Evolutionary conservation across 2,329 filamentous ascomycete genomes (phyloP).

Genomic region (Sodiomyces alkalinus): DNA sequence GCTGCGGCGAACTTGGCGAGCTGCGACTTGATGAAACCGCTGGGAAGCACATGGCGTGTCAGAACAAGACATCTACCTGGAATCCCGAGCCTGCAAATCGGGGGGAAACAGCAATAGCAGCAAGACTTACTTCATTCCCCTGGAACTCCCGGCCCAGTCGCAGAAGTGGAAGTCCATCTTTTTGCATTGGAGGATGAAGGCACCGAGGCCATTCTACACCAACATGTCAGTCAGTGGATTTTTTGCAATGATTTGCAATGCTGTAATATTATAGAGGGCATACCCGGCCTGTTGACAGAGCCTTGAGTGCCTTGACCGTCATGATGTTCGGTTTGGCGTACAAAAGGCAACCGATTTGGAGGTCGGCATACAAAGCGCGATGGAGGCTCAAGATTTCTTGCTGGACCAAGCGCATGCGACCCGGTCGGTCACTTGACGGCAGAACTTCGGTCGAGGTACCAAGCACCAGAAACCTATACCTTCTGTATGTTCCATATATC

Average conservation of each 20-base stretch:
- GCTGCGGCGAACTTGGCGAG: conserved; percentile 64
- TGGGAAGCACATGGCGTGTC: no score
- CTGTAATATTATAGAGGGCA: conserved; percentile 5
- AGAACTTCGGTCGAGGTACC: not conserved
- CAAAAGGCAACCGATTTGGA: not conserved
- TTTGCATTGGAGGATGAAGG: conserved; percentile 96
- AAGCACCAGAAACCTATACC: no score
- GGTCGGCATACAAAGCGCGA: no score
- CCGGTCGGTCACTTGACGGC: no score
- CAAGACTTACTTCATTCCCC: conserved; percentile 78
- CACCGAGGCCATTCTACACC: conserved; percentile 86
- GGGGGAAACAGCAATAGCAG: no score
- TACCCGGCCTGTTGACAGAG: conserved; percentile 39
- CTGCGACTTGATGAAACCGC: conserved; percentile 64
- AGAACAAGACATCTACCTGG: no score
- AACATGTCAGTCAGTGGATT: not conserved
- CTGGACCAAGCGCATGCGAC: not conserved
- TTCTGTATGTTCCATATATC: no score
- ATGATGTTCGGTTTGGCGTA: conserved; percentile 17
- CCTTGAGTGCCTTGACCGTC: conserved; percentile 38
- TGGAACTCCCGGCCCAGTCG: conserved; percentile 86
- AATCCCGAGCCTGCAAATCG: no score
- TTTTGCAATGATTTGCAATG: not conserved
- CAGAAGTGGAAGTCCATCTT: conserved; percentile 94
- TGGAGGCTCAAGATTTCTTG: conserved; percentile 3